Conservation (phyloP, 805 yeast genomes). For the Yamadazyma kitorensis region DNA sequence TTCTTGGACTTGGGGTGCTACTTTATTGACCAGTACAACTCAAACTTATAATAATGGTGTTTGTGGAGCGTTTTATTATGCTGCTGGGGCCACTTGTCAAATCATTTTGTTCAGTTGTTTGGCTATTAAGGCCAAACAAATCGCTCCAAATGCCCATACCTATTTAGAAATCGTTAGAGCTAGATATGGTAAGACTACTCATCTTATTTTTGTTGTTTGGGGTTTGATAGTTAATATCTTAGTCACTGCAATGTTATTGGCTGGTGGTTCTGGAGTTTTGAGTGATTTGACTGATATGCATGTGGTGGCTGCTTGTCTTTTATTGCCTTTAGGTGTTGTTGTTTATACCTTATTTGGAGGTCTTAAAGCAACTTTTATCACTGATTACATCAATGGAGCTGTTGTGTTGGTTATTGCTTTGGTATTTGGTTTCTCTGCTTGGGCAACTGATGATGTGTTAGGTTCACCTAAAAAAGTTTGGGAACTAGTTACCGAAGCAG, state of each 20-base stretch:
- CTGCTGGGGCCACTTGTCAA: conserved; percentile 90
- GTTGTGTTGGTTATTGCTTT: conserved; percentile 74
- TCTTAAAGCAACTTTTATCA: conserved; percentile 44
- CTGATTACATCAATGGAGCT: conserved; percentile 43
- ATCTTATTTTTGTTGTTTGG: conserved; percentile 67
- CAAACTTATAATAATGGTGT: conserved; percentile 77
- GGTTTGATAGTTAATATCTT: conserved; percentile 85
- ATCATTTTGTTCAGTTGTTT: conserved; percentile 80
- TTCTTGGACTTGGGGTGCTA: conserved; percentile 77
- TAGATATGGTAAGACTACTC: conserved; percentile 78
- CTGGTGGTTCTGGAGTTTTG: conserved; percentile 88
- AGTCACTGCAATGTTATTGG: conserved; percentile 88
- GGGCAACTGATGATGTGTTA: conserved; percentile 61
- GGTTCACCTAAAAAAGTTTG: conserved; percentile 85
- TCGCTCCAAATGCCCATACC: conserved; percentile 91
- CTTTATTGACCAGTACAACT: conserved; percentile 49
- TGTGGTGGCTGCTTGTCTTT: conserved; percentile 75
- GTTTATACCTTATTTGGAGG: conserved; percentile 44
- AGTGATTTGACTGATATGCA: conserved; percentile 75
- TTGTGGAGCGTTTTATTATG: conserved; percentile 78
- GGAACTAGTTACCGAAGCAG: conserved; percentile 66
- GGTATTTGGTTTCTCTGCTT: conserved; percentile 78
- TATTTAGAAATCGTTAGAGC: conserved; percentile 80
- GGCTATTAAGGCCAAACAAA: conserved; percentile 84
- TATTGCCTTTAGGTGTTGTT: conserved; percentile 77